Conservation (phyloP, 2,329 filamentous ascomycete species). For the Pyrenophora teres region DNA sequence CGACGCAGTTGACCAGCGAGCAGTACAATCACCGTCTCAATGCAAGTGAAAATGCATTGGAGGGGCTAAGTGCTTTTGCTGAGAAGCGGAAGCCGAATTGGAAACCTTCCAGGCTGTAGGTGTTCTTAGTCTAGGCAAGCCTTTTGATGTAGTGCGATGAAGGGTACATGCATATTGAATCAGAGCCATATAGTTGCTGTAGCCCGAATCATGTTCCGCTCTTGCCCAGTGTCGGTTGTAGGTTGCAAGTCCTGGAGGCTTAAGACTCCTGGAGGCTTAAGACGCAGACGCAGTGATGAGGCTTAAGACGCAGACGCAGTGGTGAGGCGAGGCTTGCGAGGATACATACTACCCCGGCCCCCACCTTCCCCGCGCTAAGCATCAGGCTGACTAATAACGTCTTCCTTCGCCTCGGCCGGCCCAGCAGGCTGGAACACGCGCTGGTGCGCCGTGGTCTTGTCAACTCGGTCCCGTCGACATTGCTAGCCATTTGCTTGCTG, state of each 20-base stretch:
- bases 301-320: too few relatives aligned
- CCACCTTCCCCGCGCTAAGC: too few relatives aligned
- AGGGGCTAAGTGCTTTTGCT: constrained; percentile 58
- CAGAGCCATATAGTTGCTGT: too few relatives aligned
- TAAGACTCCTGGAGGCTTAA: too few relatives aligned
- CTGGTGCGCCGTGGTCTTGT: neutral
- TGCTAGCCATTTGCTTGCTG: neutral
- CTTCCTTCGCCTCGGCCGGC: neutral
- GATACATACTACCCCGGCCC: too few relatives aligned
- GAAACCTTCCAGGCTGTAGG: constrained; percentile 54
- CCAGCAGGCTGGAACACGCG: neutral
- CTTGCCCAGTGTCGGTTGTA: too few relatives aligned
- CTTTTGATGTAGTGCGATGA: neutral
- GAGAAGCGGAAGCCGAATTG: constrained; percentile 57
- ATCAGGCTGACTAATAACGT: neutral
- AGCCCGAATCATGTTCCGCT: too few relatives aligned
- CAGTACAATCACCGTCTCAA: constrained; percentile 50
- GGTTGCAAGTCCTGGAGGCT: too few relatives aligned
- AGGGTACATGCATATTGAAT: too few relatives aligned
- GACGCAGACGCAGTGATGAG: too few relatives aligned
- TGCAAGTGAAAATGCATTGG: constrained; percentile 55
- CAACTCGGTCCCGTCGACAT: neutral
- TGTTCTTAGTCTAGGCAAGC: neutral
- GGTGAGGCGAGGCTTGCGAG: too few relatives aligned
- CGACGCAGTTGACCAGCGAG: constrained; percentile 51